Conservation (phyloP, 176 grass and related monocot genomes). For the Lolium perenne region DNA sequence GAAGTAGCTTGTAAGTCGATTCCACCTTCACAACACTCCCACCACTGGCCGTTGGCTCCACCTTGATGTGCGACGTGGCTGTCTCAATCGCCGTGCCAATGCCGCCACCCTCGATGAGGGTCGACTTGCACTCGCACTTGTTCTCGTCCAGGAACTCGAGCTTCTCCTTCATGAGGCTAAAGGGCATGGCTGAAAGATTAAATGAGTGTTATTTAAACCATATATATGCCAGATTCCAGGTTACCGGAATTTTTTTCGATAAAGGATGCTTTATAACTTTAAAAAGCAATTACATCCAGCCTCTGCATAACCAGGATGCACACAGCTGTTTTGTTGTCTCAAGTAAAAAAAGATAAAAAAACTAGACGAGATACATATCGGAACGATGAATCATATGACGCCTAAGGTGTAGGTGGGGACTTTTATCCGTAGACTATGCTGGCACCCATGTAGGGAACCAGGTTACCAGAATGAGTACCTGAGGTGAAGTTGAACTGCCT, state of each 20-base stretch:
- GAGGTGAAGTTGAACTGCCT: conserved; percentile 86
- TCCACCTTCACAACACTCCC: conserved; percentile 61
- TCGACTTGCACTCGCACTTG: conserved; percentile 61
- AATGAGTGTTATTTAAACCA: background rate
- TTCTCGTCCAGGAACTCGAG: conserved; percentile 59
- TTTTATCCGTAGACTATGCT: too few relatives aligned
- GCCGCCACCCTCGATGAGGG: conserved; percentile 61
- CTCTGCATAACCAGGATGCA: too few relatives aligned
- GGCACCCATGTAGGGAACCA: too few relatives aligned
- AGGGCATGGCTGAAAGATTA: conserved; percentile 15
- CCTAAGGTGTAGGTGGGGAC: too few relatives aligned
- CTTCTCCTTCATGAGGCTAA: conserved; percentile 3
- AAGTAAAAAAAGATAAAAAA: too few relatives aligned
- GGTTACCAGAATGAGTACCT: conserved; percentile 24
- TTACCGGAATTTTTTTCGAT: too few relatives aligned
- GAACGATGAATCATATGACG: too few relatives aligned
- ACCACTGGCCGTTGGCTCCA: conserved; percentile 50
- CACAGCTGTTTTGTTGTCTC: too few relatives aligned
- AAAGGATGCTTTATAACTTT: too few relatives aligned
- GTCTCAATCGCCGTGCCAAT: conserved; percentile 51
- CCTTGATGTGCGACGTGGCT: conserved; percentile 51
- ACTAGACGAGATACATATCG: too few relatives aligned
- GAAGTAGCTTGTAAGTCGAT: conserved; percentile 46
- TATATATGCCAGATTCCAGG: background rate
- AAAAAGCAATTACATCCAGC: too few relatives aligned